Conservation (phyloP, 805 yeast species). For the Cyberlindnera saturnus region DNA sequence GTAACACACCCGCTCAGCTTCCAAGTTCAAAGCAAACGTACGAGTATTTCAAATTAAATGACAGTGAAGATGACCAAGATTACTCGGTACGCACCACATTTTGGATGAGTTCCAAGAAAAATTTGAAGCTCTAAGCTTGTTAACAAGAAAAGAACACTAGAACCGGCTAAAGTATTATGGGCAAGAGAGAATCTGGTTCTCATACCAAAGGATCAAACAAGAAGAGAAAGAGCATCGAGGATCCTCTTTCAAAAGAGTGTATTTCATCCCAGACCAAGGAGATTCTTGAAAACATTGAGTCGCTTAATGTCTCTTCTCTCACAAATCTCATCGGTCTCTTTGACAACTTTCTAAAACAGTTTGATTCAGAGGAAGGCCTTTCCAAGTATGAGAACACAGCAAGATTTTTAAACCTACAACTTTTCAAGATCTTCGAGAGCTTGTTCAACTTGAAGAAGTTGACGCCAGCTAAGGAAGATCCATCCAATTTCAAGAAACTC, state of each 20-base stretch:
- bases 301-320: slow-evolving; percentile 6
- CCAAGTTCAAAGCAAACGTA: background rate
- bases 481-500: slow-evolving; percentile 57
- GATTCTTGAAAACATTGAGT: slow-evolving; percentile 6
- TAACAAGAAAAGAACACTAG: too few relatives aligned
- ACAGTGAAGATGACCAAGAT: too few relatives aligned
- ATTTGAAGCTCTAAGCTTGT: too few relatives aligned
- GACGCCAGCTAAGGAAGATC: slow-evolving; percentile 30
- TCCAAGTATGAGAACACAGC: slow-evolving; percentile 13
- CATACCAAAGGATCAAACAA: background rate
- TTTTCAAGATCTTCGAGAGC: slow-evolving; percentile 20
- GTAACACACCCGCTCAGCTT: too few relatives aligned
- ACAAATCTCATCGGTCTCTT: slow-evolving; percentile 11
- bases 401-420: slow-evolving; percentile 17
- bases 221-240: background rate
- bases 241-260: slow-evolving; percentile 8
- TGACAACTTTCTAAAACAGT: slow-evolving; percentile 16
- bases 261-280: slow-evolving; percentile 9
- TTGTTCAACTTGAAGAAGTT: slow-evolving; percentile 13
- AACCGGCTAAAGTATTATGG: slow-evolving; percentile 4
- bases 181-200: slow-evolving; percentile 7
- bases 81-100: too few relatives aligned
- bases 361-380: slow-evolving; percentile 15
- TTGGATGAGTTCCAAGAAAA: too few relatives aligned
- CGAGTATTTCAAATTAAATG: too few relatives aligned